These are phyloP conservation scores for Colletotrichum musicola DNA, from an alignment of 2,329 filamentous ascomycete genomes.

Conservation along the genomic window DNA sequence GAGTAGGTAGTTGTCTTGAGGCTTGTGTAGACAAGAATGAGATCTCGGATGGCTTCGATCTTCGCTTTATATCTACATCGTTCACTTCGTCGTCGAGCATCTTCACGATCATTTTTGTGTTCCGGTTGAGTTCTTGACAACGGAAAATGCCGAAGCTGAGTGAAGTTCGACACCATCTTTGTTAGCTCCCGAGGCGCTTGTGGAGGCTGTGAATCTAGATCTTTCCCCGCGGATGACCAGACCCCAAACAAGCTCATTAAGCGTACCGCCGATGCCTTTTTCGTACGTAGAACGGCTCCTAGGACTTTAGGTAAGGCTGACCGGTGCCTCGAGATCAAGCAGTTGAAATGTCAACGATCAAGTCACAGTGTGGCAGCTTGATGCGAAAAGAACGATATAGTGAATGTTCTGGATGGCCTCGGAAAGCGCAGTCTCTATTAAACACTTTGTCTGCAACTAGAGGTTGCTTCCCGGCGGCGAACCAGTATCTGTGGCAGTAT, in stretches of 20 bases:
- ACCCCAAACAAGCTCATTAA: not conserved
- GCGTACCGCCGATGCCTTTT: not conserved
- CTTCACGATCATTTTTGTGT: too few species aligned
- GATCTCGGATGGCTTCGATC: not conserved
- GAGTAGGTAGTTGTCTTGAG: not conserved
- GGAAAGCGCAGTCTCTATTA: not conserved
- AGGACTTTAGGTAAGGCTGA: not conserved
- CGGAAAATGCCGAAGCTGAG: not conserved
- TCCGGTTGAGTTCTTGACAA: too few species aligned
- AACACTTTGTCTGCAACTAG: not conserved
- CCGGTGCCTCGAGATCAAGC: not conserved
- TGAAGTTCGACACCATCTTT: not conserved
- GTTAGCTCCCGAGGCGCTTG: not conserved
- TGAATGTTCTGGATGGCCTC: too few species aligned
- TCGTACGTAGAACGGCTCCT: too few species aligned
- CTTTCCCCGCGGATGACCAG: not conserved
- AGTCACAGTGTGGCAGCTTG: not conserved
- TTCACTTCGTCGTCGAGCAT: not conserved
- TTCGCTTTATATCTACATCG: not conserved
- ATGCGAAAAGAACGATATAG: too few species aligned
- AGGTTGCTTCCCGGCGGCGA: not conserved
- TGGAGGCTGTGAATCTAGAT: not conserved
- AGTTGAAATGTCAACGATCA: not conserved
- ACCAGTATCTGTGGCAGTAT: too few species aligned
- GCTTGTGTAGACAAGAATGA: not conserved